Evolutionary conservation across 345 rosid species (phyloP), one percentile per base, ranked within the genome.

Genomic region (Eucalyptus cloeziana): DNA sequence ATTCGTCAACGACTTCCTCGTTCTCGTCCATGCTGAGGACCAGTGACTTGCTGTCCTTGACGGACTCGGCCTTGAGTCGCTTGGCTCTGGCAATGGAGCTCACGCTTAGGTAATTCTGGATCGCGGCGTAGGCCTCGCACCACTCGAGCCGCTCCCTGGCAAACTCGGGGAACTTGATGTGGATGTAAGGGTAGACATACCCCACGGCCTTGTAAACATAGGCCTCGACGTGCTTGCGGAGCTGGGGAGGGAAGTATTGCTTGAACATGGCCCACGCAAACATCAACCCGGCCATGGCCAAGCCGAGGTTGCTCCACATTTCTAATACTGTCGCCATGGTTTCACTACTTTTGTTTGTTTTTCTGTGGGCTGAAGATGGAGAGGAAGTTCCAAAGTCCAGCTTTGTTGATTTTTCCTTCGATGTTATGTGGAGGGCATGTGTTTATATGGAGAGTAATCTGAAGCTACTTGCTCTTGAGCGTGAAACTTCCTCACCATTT

Each of bases 1-100:
- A 94, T 88, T 92, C 95, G 79, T 94, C 95, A 17, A 91, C 89
- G 30, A 94, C 92, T 85, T 94, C 95, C 51, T 95, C 93, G 52
- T 91, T 88, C 85, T 95, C 97, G 37, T 95, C 96, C 97, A 95
- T 92, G 69, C 93, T 90, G 5, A 95, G 93, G 37, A 94, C 93
- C 45, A 96, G 91, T 5, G 95, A 89, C 43, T 92, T 90, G 87
- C 88, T 93, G 89, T 91, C 91, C 91, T 87, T 91, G 13, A 91
- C 86, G 19, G 90, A 87, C 60, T 92, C 95, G 2, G 96, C 97
- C 88, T 91, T 93, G 50, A 94, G 94, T 54, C 91, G 91, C 89
- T 90, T 93, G 3, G 96, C 97, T 40, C 91, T 91, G 21, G 90
- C 89, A 6, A 93, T 91, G 8, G 95, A 91, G 87, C 81, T 92